These are phyloP conservation scores for Lachancea quebecensis DNA, from an alignment of 805 yeast genomes.

Conservation along the genomic window DNA sequence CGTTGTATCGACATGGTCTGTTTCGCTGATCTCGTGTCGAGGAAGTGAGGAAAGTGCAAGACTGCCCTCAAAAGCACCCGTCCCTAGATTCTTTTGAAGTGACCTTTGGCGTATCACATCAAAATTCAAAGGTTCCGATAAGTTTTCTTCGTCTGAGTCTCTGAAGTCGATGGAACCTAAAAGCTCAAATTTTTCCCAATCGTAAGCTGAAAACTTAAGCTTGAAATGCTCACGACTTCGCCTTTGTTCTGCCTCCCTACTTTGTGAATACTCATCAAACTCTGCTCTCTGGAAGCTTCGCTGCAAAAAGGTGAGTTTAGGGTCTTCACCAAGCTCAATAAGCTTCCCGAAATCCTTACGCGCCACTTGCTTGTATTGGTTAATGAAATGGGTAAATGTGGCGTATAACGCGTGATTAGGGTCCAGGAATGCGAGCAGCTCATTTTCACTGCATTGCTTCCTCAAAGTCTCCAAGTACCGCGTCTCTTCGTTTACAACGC, in stretches of 20 bases:
- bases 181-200: constrained; percentile 80
- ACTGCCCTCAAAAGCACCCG: background rate
- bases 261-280: constrained; percentile 35
- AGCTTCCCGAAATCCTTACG: constrained; percentile 16
- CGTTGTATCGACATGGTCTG: constrained; percentile 8
- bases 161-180: constrained; percentile 60
- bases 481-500: constrained; percentile 50
- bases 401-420: constrained; percentile 52
- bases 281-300: constrained; percentile 53
- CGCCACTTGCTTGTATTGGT: constrained; percentile 47
- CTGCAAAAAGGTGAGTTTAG: constrained; percentile 35
- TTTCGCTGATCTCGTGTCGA: background rate
- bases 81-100: background rate
- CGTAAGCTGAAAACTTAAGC: constrained; percentile 62
- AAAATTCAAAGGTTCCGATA: constrained; percentile 46
- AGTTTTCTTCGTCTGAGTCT: constrained; percentile 51
- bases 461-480: constrained; percentile 38
- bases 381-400: constrained; percentile 42
- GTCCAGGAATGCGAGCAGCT: constrained; percentile 64
- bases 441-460: constrained; percentile 31
- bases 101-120: constrained; percentile 13
- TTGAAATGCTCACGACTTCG: constrained; percentile 33
- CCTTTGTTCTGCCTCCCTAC: constrained; percentile 32
- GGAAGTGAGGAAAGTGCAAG: background rate
- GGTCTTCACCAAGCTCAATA: constrained; percentile 24